Evolutionary conservation across 2,329 filamentous ascomycete species (phyloP), one percentile per base, ranked within the genome.

Genomic region (Penicillium sp.): DNA sequence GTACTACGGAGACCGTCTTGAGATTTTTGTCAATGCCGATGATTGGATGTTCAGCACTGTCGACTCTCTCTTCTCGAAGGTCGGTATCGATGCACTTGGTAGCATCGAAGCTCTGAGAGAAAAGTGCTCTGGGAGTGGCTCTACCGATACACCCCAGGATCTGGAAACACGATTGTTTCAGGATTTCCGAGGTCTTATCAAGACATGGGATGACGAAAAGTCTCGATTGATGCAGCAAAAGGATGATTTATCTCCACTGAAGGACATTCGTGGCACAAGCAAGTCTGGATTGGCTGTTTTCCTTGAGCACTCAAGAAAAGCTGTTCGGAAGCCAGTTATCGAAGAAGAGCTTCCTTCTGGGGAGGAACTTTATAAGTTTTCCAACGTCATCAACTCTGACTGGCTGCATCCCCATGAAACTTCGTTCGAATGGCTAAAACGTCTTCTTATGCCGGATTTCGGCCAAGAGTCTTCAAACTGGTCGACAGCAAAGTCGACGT

Each of bases 11-110:
- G 78, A 83, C 53, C 80, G 82, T 46, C 71, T 86, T 13, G 79
- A 81, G 57, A 69, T 77, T 6, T 81, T 78, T 58, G 73, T 77
- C 26, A 76, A 82, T 60, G 82, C 83, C 2, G 85, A 87, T 66
- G 77, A 83, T 58, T 82, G 78, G 69, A 73, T 85, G 63, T 85
- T 84, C 61, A 79, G 80, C 50, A 80, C 81, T 2, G 72, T 81
- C 14, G 78, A 79, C 24, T 76, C 77, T 46, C 71, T 85, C 4
- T 79, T 86, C 50, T 76, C 77, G 45, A 81, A 78, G 58, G 62
- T 85, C 24, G 79, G 78, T 1, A 72, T 85, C 16, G 71, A 79
- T 29, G 71, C 71, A 5, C 61, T 81, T 6, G 75, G 76, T 8
- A 71, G 74, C n/a, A 71, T 79, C 4, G 70, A 78, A 44, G 67